Conservation (phyloP, 352 stramenopile genomes). For the Saprolegnia diclina region DNA sequence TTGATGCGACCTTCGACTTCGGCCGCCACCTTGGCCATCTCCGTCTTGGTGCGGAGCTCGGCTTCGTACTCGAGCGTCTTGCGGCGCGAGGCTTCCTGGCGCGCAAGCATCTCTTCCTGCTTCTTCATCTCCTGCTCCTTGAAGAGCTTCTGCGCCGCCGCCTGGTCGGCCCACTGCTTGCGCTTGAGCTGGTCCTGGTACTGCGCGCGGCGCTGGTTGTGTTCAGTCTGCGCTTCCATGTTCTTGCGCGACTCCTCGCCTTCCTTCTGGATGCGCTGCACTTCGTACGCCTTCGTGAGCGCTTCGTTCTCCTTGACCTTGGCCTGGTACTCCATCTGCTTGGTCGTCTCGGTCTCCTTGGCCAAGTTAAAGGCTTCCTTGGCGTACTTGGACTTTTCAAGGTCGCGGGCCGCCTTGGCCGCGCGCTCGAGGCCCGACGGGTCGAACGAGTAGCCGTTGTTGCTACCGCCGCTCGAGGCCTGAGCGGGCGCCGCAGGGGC, state of each 20-base stretch:
- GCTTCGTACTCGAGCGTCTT: conserved; percentile 98
- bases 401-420: conserved; percentile 95
- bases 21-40: conserved; percentile 93
- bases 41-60: conserved; percentile 90
- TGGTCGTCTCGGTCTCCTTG: conserved; percentile 93
- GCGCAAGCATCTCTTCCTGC: conserved; percentile 95
- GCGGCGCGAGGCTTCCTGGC: conserved; percentile 93
- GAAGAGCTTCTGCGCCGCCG: conserved; percentile 94
- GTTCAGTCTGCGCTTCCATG: conserved; percentile 94
- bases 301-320: conserved; percentile 89
- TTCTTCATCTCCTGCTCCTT: conserved; percentile 97
- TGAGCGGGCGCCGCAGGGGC: conserved; percentile 28
- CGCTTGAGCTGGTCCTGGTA: conserved; percentile 99
- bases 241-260: conserved; percentile 96
- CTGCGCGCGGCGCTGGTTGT: conserved; percentile 94
- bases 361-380: conserved; percentile 93
- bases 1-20: conserved; percentile 94
- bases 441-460: conserved; percentile 88
- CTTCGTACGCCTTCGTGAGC: conserved; percentile 91
- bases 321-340: conserved; percentile 89
- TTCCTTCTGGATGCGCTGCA: conserved; percentile 94
- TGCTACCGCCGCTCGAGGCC: conserved; percentile 26
- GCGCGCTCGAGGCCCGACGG: conserved; percentile 94
- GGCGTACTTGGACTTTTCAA: conserved; percentile 92
- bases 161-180: conserved; percentile 97